Percentiles rank a stretch among this genome's conserved stretches.
Conservation (phyloP, 176 grass and related monocot species). For the Echinochloa phyllopogon region DNA sequence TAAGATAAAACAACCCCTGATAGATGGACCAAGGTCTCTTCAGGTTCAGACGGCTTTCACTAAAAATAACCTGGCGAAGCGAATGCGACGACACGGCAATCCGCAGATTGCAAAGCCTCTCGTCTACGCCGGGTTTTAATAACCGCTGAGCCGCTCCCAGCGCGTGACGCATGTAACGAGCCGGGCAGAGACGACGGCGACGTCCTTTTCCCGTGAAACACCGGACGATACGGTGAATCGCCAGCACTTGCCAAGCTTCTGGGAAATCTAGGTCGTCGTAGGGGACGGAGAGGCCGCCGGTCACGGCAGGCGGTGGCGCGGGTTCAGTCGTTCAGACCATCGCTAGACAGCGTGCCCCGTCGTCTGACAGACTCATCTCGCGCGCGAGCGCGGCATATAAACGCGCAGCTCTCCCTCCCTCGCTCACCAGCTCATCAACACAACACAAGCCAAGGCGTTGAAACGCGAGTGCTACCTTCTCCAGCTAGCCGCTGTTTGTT, state of each 20-base stretch:
- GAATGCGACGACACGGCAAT: neutral
- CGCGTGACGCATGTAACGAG: neutral
- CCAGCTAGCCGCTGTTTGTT: neutral
- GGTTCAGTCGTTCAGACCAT: constrained; percentile 22
- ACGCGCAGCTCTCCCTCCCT: neutral
- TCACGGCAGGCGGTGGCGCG: constrained; percentile 18
- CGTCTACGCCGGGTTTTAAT: neutral
- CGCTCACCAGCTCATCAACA: neutral
- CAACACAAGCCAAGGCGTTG: neutral
- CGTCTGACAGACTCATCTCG: neutral
- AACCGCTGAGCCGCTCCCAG: neutral
- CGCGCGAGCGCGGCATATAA: neutral
- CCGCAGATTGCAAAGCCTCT: neutral
- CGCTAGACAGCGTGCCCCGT: constrained; percentile 12
- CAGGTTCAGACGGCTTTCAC: neutral
- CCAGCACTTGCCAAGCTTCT: neutral
- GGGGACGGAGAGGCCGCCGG: neutral
- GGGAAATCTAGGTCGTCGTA: neutral
- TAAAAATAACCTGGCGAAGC: neutral
- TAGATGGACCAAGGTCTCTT: neutral
- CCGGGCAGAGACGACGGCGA: neutral
- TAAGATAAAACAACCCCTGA: neutral
- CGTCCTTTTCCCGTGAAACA: neutral
- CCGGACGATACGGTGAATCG: neutral
- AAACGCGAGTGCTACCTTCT: neutral